phyloP scores from a whole-genome alignment of 148 eudicot species.

The Heliosperma pusillum region DNA sequence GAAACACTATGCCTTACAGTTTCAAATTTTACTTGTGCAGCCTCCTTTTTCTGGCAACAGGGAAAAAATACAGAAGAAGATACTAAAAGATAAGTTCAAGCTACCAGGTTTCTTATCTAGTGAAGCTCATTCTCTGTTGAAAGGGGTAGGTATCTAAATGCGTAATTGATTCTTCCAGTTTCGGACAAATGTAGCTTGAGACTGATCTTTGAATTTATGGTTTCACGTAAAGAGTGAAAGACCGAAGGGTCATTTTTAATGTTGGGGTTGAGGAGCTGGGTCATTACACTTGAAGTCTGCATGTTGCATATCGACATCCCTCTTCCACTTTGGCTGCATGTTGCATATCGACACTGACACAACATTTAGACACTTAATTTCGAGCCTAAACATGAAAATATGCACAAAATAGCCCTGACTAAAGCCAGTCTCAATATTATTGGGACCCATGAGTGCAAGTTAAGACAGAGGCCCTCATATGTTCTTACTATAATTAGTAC shows the following conservation, averaged over 20 bases:
- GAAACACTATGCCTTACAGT: neutral
- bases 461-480: neutral
- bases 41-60: constrained; percentile 78
- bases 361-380: neutral
- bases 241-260: neutral
- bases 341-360: neutral
- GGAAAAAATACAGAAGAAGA: constrained; percentile 70
- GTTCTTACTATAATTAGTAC: neutral
- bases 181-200: constrained; percentile 1
- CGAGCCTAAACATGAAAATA: neutral
- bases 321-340: neutral
- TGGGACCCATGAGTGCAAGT: neutral
- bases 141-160: constrained; percentile 53
- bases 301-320: neutral
- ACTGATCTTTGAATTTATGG: neutral
- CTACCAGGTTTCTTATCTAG: constrained; percentile 76
- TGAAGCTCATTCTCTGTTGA: constrained; percentile 77
- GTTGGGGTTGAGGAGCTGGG: neutral
- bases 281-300: neutral
- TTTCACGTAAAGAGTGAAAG: neutral
- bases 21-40: constrained; percentile 40
- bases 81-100: constrained; percentile 78
- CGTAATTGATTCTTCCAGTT: neutral
- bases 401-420: neutral
- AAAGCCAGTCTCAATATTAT: neutral